Conservation (phyloP, 768 basidiomycete genomes). For the Rhizopogon vinicolor region DNA sequence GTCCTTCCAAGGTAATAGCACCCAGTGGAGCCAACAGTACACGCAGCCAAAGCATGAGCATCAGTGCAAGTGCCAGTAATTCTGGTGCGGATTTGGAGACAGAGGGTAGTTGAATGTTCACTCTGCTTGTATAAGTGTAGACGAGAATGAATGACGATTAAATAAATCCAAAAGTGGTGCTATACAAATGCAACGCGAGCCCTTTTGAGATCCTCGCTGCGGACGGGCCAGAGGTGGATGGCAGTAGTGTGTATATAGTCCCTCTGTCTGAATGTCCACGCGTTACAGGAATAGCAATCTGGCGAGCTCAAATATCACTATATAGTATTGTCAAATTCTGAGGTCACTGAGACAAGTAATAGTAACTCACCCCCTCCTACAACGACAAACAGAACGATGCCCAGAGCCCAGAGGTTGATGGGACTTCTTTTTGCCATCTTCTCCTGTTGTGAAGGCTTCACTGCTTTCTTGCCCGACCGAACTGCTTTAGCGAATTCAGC, state of each 20-base stretch:
- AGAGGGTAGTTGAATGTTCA: slow-evolving; percentile 18
- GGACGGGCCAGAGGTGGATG: not conserved
- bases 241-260: not conserved
- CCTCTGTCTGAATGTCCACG: not conserved
- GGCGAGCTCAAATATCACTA: slow-evolving; percentile 73
- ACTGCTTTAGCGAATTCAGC: slow-evolving; percentile 74
- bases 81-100: slow-evolving; percentile 45
- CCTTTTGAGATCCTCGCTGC: not conserved
- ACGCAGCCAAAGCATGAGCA: slow-evolving; percentile 58
- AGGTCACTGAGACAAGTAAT: not conserved
- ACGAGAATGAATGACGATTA: slow-evolving; percentile 1
- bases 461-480: slow-evolving; percentile 71
- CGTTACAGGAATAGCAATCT: slow-evolving; percentile 61
- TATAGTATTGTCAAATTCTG: slow-evolving; percentile 23
- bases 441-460: slow-evolving; percentile 69
- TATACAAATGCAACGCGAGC: slow-evolving; percentile 1
- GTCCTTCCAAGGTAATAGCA: slow-evolving; percentile 17
- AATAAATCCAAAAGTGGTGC: slow-evolving; percentile 4
- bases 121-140: slow-evolving; percentile 5
- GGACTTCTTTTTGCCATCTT: slow-evolving; percentile 68
- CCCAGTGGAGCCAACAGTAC: slow-evolving; percentile 35
- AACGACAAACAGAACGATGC: slow-evolving; percentile 70
- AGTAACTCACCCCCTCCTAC: slow-evolving; percentile 69
- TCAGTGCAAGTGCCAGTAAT: slow-evolving; percentile 45
- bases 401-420: slow-evolving; percentile 70